These are phyloP conservation scores for Oropetium thomaeum DNA, from an alignment of 176 grass and related monocot genomes.

Conservation along the genomic window DNA sequence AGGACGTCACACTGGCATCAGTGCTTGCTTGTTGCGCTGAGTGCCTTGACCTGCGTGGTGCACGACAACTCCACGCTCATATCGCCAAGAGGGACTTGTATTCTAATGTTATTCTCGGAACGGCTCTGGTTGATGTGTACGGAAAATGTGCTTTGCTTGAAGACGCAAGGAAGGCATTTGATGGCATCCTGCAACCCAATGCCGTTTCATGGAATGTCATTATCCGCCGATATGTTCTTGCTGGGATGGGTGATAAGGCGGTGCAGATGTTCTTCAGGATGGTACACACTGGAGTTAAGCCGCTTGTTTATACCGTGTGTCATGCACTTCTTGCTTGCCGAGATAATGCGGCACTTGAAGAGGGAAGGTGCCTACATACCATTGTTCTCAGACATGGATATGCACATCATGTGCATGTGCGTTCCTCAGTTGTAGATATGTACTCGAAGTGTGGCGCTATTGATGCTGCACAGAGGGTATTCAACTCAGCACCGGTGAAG, in stretches of 20 bases:
- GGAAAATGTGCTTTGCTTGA: conserved; percentile 59
- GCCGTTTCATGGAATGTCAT: conserved; percentile 87
- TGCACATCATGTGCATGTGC: conserved; percentile 42
- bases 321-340: conserved; percentile 73
- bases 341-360: conserved; percentile 45
- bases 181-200: conserved; percentile 59
- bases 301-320: conserved; percentile 73
- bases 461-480: conserved; percentile 62
- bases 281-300: conserved; percentile 50
- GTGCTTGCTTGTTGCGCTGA: conserved; percentile 64
- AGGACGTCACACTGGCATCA: conserved; percentile 66
- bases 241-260: conserved; percentile 53
- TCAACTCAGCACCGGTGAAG: conserved; percentile 51
- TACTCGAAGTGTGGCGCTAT: conserved; percentile 76
- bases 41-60: conserved; percentile 39
- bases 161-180: conserved; percentile 65
- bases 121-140: conserved; percentile 65
- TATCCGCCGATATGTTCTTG: conserved; percentile 69
- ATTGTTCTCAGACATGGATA: conserved; percentile 52
- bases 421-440: conserved; percentile 62
- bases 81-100: conserved; percentile 59
- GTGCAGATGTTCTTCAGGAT: conserved; percentile 80
- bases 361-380: conserved; percentile 64
- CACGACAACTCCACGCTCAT: conserved; percentile 63
- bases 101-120: conserved; percentile 68